Evolutionary conservation across 192 early-diverging fungal species (phyloP).

Genomic region (Pecoramyces ruminantium): DNA sequence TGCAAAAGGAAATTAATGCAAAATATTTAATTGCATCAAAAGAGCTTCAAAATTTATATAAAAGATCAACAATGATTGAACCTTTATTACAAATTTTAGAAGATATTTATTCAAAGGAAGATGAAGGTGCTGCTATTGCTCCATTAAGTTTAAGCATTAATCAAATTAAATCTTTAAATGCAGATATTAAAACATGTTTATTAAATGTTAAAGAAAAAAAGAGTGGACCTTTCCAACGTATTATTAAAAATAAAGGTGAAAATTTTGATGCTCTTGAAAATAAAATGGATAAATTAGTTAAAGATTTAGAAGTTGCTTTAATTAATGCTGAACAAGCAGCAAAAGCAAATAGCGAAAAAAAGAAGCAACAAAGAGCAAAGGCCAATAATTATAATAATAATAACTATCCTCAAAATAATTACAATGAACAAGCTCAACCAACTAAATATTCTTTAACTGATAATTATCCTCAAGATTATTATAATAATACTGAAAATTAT

Average conservation of each 20-base stretch:
- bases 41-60: not conserved
- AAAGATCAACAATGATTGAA: not conserved
- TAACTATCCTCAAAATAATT: not conserved
- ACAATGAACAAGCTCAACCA: not conserved
- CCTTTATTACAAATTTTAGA: not conserved
- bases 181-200: not conserved
- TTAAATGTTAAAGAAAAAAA: not conserved
- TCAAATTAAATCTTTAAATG: not conserved
- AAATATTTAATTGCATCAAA: not conserved
- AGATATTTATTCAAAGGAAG: not conserved
- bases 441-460: not conserved
- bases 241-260: not conserved
- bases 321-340: not conserved
- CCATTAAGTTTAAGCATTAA: not conserved
- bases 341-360: not conserved
- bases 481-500: not conserved
- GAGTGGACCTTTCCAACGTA: not conserved
- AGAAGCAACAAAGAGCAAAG: not conserved
- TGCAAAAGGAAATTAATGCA: not conserved
- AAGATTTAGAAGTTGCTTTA: not conserved
- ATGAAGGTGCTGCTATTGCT: not conserved
- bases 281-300: not conserved
- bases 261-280: not conserved
- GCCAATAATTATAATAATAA: not conserved
- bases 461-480: not conserved